phyloP scores from a whole-genome alignment of 176 grass and related monocot species.

The Oryza longistaminata region DNA sequence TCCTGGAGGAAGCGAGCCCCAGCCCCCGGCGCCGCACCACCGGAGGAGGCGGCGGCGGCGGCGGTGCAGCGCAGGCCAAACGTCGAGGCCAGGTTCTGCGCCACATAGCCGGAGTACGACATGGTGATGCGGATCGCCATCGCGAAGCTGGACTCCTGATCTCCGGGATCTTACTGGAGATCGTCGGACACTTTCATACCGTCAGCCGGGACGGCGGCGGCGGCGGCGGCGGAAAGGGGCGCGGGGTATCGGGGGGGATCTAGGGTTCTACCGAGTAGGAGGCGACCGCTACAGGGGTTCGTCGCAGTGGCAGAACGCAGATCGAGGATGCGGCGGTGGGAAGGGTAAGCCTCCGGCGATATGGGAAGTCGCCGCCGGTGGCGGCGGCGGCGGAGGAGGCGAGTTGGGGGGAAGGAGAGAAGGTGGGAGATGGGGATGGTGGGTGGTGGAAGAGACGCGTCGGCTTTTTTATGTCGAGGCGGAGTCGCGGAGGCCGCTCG shows the following conservation, averaged over 20 bases:
- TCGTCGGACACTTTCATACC: not conserved
- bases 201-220: slow-evolving; percentile 24
- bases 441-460: slow-evolving; percentile 1
- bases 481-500: slow-evolving; percentile 7
- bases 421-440: not conserved
- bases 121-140: slow-evolving; percentile 97
- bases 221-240: not conserved
- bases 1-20: slow-evolving; percentile 60
- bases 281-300: not conserved
- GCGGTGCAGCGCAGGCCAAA: slow-evolving; percentile 67
- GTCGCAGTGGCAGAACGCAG: not conserved
- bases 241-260: slow-evolving; percentile 27
- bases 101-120: slow-evolving; percentile 82
- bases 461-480: slow-evolving; percentile 30
- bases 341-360: not conserved
- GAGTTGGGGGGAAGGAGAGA: not conserved
- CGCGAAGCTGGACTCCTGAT: not conserved
- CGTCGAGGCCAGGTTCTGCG: slow-evolving; percentile 63
- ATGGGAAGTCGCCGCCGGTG: slow-evolving; percentile 28
- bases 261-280: slow-evolving; percentile 20
- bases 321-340: not conserved
- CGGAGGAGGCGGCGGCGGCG: slow-evolving; percentile 30
- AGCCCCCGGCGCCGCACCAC: slow-evolving; percentile 32
- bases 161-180: slow-evolving; percentile 31
- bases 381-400: slow-evolving; percentile 11